A percentile compares a stretch with the other conserved stretches of the same genome.
Evolutionary conservation across 352 stramenopile species (phyloP).

Genomic region (Aphanomyces cochlioides): DNA sequence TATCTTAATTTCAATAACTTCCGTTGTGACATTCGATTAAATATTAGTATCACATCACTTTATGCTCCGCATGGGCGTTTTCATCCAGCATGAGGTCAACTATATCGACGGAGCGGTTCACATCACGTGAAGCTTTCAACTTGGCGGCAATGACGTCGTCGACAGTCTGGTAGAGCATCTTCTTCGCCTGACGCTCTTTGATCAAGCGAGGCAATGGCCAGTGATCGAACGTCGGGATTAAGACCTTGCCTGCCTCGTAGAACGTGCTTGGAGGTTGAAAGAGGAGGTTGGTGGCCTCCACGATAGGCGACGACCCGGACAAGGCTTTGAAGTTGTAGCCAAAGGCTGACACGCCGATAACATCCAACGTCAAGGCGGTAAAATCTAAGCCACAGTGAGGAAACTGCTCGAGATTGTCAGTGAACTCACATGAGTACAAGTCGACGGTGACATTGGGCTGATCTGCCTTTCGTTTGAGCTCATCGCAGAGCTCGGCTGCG

Average conservation of each 20-base stretch:
- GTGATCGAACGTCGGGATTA: constrained; percentile 14
- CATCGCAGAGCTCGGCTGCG: not conserved
- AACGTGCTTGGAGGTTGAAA: constrained; percentile 7
- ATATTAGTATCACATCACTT: too few species aligned
- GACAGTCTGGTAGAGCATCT: constrained; percentile 15
- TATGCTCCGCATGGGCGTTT: constrained; percentile 10
- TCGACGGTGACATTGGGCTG: not conserved
- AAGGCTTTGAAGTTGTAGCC: constrained; percentile 25
- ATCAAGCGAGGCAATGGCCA: constrained; percentile 1
- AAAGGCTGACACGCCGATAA: constrained; percentile 27
- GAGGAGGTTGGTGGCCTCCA: constrained; percentile 18
- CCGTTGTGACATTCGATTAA: too few species aligned
- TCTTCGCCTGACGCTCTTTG: constrained; percentile 3
- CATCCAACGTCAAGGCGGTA: constrained; percentile 24
- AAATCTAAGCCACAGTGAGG: not conserved
- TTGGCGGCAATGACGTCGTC: constrained; percentile 30
- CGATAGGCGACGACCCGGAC: not conserved
- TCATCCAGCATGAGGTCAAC: constrained; percentile 25
- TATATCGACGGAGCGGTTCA: not conserved
- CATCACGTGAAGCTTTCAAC: not conserved
- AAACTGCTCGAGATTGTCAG: not conserved
- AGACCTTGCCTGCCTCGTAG: not conserved
- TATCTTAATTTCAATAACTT: too few species aligned
- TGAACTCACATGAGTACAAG: constrained; percentile 11
- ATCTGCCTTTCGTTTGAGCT: not conserved